Evolutionary conservation across 192 early-diverging fungal genomes (phyloP), one percentile per base, ranked within the genome.

Genomic region (Coemansia sp.): DNA sequence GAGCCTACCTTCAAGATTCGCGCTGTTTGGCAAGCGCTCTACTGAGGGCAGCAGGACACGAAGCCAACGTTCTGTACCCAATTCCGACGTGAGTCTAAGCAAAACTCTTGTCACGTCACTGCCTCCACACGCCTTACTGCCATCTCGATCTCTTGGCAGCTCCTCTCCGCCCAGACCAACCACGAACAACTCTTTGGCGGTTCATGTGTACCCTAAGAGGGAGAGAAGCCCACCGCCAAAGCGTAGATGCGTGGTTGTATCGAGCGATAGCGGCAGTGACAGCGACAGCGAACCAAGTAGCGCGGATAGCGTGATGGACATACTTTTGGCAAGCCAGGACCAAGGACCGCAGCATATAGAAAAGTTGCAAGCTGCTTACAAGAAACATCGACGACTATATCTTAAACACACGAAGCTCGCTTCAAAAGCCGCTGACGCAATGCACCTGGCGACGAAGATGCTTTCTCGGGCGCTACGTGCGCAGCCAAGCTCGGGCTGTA

Each of bases 351-450:
- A 49, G 47, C 47, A 71, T 20, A 29, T 61, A 9, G 58, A 62
- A 20, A 53, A 27, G 59, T 9, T 69, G 1, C 43, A 44, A 58
- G 47, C 34, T 8, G 59, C 47, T 20, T 74, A 79, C 35, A 68
- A 70, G 29, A 60, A 44, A 10, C 67, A 80, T 24, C 53, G 62
- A 8, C 44, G 45, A 12, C 20, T 64, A 8, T 67, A 74, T 58
- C 32, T 47, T 15, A 80, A 80, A 50, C 61, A 74, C 62, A 59
- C 47, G 10, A 43, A 47, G 30, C 72, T 59, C 13, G 64, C 72
- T 10, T 55, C 67, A 9, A 67, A 61, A 40, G 77, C 77, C 11
- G 53, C 68, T 10, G 41, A 74, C 5, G 61, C 74, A n/a, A 80
- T 80, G 77, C 64, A 74, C 40, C 53, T 47, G 32, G 55, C 71